Percentiles rank a stretch among this genome's conserved stretches.
These are phyloP conservation scores for Clausena lansium DNA, from an alignment of 345 rosid species.

Conservation along the genomic window DNA sequence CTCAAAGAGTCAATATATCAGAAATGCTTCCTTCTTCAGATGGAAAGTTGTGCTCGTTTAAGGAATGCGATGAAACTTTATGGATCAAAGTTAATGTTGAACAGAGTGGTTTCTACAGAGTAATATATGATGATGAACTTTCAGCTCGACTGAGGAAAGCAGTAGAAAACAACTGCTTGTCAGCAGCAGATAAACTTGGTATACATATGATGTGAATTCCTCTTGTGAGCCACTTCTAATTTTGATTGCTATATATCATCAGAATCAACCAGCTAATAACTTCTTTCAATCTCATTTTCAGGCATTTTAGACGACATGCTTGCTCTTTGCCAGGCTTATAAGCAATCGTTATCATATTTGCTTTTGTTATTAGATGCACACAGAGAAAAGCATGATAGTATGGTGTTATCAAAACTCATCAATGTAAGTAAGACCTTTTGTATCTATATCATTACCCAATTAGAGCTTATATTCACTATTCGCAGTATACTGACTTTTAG, in stretches of 20 bases:
- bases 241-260: neutral
- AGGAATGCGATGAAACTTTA: slow-evolving; percentile 7
- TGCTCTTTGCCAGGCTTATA: slow-evolving; percentile 34
- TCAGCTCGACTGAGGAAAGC: slow-evolving; percentile 32
- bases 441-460: neutral
- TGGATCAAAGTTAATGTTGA: slow-evolving; percentile 45
- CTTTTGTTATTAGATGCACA: slow-evolving; percentile 32
- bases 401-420: slow-evolving; percentile 30
- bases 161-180: slow-evolving; percentile 23
- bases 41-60: slow-evolving; percentile 15
- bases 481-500: neutral
- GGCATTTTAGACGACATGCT: slow-evolving; percentile 41
- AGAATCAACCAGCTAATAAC: neutral
- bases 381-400: slow-evolving; percentile 26
- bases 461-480: neutral
- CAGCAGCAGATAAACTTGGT: slow-evolving; percentile 38
- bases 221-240: neutral
- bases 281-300: neutral
- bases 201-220: neutral
- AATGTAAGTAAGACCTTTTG: slow-evolving; percentile 17
- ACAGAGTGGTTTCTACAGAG: slow-evolving; percentile 46
- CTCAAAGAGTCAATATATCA: slow-evolving; percentile 27
- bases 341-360: slow-evolving; percentile 32
- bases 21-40: slow-evolving; percentile 22
- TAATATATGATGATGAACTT: slow-evolving; percentile 37